Base-by-base conservation (phyloP, 2,329 filamentous ascomycete genomes). In the Beauveria pseudobassiana region DNA sequence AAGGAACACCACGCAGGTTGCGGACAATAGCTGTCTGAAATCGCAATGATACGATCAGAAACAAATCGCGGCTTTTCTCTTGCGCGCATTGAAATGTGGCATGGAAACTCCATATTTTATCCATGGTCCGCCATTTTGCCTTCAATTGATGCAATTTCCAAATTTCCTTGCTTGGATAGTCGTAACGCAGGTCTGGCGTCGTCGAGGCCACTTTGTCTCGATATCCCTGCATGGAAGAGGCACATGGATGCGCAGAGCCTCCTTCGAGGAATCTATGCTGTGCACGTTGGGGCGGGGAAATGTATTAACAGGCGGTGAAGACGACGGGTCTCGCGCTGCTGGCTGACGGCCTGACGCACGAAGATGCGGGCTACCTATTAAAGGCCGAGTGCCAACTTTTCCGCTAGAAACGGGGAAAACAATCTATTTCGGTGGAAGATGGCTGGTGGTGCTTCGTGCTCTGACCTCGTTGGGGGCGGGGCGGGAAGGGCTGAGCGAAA, bases 381-480 rank as follows among this genome's bases (percentile, higher is more conserved):
- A 16, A 14, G 16, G 34, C 34, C 34, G 34, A 38, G 12, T 16
- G 34, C 34, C 14, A 38, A 16, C 5, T 38, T 38, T 38, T 38
- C 5, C 34, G 16, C 16, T 6, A 38, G 34, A 16, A 38, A 38
- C 34, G 34, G 34, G 34, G 34, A 38, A 38, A 38, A 5, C 34
- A 38, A 38, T 38, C 34, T 38, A 38, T 38, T 16, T 16, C 34
- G 20, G 3, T 42, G 42, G 9, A 58, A 26, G 45, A 58, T 26
- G 55, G 55, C 45, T 58, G 55, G 55, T 42, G 34, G 5, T 38
- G 45, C 55, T 40, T 24, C 52, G 46, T 51, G 53, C 53, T 56
- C 53, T 56, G 46, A 59, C 46, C 46, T 52, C 34, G 18, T 52
- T 34, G 53, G n/a, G 34, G 58, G 58, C 56, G 56, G 58, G 58